Evolutionary conservation across 1,284 basidiomycete genomes (phyloP).

Genomic region (Melampsora americana): DNA sequence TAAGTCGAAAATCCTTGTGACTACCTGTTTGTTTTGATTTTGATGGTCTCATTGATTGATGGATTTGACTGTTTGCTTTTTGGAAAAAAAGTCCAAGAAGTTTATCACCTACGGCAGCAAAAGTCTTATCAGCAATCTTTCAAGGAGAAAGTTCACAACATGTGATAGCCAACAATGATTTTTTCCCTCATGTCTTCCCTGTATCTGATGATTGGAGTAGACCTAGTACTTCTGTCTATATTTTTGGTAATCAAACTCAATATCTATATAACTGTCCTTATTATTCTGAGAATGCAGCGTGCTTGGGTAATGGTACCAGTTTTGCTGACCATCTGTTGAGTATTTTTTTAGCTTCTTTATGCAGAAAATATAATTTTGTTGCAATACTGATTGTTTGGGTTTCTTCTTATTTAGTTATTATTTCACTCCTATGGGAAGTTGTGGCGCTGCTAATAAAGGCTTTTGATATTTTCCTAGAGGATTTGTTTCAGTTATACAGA

Average conservation of each 20-base stretch:
- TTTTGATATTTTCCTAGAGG: conserved; percentile 1
- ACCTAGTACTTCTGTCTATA: conserved; percentile 18
- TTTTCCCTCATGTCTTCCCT: conserved; percentile 28
- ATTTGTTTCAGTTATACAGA: too few relatives aligned
- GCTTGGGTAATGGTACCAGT: conserved; percentile 35
- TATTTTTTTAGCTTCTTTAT: not conserved
- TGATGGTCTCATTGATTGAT: not conserved
- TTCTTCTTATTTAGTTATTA: conserved; percentile 16
- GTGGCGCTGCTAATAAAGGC: conserved; percentile 25
- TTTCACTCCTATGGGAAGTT: conserved; percentile 32
- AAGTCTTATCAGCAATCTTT: conserved; percentile 1
- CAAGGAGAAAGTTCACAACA: conserved; percentile 39
- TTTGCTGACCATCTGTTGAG: too few relatives aligned
- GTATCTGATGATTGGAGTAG: not conserved
- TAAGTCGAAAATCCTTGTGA: conserved; percentile 19
- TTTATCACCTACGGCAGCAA: conserved; percentile 1
- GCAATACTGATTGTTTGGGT: not conserved
- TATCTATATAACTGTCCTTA: conserved; percentile 22
- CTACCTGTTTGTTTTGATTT: not conserved
- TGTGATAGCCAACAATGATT: conserved; percentile 39
- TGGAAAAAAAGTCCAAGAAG: conserved; percentile 9
- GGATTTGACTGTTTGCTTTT: too few relatives aligned
- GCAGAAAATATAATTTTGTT: not conserved
- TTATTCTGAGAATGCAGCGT: conserved; percentile 27
- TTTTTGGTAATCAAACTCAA: conserved; percentile 33